Percentiles rank a stretch among this genome's conserved stretches.
Conservation (phyloP, 257 asterid species). For the Ehretia macrophylla region DNA sequence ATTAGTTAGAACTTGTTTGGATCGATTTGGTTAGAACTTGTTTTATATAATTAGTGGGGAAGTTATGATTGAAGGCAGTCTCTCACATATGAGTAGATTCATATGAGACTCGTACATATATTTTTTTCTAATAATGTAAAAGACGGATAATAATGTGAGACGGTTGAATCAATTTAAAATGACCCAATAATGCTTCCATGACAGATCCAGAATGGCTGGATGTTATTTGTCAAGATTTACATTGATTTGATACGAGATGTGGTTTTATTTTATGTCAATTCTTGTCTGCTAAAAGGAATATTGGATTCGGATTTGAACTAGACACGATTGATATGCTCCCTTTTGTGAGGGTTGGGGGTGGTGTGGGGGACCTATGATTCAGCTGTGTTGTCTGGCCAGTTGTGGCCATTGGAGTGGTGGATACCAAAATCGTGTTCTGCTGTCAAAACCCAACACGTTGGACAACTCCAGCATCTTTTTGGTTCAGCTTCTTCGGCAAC, state of each 20-base stretch:
- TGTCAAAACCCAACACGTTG: background rate
- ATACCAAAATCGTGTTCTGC: background rate
- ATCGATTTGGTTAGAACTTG: background rate
- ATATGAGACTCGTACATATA: too few relatives aligned
- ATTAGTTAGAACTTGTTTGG: too few relatives aligned
- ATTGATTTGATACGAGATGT: constrained; percentile 73
- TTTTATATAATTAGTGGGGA: too few relatives aligned
- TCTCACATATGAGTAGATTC: too few relatives aligned
- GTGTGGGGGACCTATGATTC: background rate
- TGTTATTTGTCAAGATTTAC: constrained; percentile 12
- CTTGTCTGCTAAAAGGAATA: constrained; percentile 69
- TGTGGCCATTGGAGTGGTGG: background rate
- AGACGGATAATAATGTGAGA: too few relatives aligned
- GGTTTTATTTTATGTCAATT: constrained; percentile 46
- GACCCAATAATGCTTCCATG: constrained; percentile 27
- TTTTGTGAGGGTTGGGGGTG: constrained; percentile 7
- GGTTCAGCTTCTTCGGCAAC: background rate
- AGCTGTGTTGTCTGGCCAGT: background rate
- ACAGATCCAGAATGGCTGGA: constrained; percentile 26
- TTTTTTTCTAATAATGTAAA: too few relatives aligned
- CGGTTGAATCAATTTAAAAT: too few relatives aligned
- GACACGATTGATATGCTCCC: constrained; percentile 35
- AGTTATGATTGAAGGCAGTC: too few relatives aligned
- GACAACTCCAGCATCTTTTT: background rate
- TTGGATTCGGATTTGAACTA: constrained; percentile 56